Percentiles rank a stretch among this genome's conserved stretches.
phyloP scores from a whole-genome alignment of 257 asterid genomes.

The Primulina huaijiensis region DNA sequence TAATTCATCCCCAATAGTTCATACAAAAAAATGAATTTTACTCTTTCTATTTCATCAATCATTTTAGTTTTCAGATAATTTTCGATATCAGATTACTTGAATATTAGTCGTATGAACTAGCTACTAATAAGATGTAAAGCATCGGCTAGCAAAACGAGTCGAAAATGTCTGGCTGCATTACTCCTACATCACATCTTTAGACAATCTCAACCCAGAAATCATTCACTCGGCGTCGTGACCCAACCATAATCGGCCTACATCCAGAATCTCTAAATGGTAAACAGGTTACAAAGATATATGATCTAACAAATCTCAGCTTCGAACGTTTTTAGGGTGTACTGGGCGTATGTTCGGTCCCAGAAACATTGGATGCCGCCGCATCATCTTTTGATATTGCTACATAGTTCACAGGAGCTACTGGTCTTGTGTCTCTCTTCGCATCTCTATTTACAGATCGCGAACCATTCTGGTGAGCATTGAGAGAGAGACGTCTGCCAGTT shows the following conservation, averaged over 20 bases:
- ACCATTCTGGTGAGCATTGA: conserved; percentile 53
- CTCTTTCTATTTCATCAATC: too few species aligned
- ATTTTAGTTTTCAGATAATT: too few species aligned
- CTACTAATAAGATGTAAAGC: neutral
- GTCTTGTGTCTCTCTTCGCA: conserved; percentile 48
- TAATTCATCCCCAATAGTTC: too few species aligned
- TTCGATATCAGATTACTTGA: neutral
- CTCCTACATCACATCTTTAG: neutral
- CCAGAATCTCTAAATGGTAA: neutral
- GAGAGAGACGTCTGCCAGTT: conserved; percentile 50
- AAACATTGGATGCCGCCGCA: conserved; percentile 42
- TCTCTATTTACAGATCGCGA: conserved; percentile 51
- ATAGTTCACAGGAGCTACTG: conserved; percentile 59
- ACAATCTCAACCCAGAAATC: conserved; percentile 23
- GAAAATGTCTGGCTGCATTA: neutral
- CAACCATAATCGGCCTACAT: conserved; percentile 22
- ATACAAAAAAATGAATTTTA: too few species aligned
- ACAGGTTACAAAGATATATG: conserved; percentile 10
- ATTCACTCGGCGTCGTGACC: neutral
- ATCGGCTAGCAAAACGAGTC: neutral
- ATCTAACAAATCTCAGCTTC: neutral
- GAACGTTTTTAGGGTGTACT: conserved; percentile 24
- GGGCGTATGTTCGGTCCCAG: conserved; percentile 21
- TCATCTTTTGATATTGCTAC: conserved; percentile 62
- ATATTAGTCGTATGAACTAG: neutral